These are phyloP conservation scores for Guadua angustifolia DNA, from an alignment of 176 grass and related monocot genomes.

Conservation along the genomic window DNA sequence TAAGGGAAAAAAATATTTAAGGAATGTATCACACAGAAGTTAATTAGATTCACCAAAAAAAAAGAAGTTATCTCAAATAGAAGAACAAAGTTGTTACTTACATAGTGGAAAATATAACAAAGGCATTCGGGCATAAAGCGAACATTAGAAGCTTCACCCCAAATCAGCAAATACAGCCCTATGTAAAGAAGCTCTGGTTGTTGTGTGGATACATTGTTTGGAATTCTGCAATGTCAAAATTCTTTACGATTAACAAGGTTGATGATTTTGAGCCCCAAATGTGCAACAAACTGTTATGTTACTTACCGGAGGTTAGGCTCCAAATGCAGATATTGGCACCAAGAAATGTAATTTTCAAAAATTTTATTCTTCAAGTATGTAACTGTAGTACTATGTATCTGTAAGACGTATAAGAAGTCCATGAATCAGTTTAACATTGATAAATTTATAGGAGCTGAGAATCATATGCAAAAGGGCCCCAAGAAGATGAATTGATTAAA, in stretches of 20 bases:
- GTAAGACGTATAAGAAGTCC: conserved; percentile 33
- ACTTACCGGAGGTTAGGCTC: conserved; percentile 57
- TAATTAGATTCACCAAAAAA: no score
- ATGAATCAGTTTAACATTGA: neutral
- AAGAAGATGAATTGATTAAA: conserved; percentile 20
- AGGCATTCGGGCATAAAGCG: conserved; percentile 99
- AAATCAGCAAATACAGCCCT: conserved; percentile 92
- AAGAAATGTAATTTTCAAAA: conserved; percentile 81
- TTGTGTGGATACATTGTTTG: conserved; percentile 48
- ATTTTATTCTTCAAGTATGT: conserved; percentile 54
- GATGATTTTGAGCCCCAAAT: conserved; percentile 10
- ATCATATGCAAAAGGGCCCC: conserved; percentile 12
- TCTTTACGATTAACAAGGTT: neutral
- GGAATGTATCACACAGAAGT: neutral
- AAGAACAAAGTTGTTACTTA: conserved; percentile 49
- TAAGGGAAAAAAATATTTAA: conserved; percentile 8
- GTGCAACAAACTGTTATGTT: conserved; percentile 26
- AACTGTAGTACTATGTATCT: conserved; percentile 66
- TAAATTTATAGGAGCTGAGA: conserved; percentile 7
- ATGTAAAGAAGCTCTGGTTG: no score
- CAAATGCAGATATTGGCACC: conserved; percentile 88
- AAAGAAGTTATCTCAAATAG: neutral
- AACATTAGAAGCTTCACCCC: conserved; percentile 98
- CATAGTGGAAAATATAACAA: conserved; percentile 95
- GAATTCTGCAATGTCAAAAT: conserved; percentile 44